phyloP scores from a whole-genome alignment of 495 filamentous ascomycete genomes.

The Annulohypoxylon nitens region DNA sequence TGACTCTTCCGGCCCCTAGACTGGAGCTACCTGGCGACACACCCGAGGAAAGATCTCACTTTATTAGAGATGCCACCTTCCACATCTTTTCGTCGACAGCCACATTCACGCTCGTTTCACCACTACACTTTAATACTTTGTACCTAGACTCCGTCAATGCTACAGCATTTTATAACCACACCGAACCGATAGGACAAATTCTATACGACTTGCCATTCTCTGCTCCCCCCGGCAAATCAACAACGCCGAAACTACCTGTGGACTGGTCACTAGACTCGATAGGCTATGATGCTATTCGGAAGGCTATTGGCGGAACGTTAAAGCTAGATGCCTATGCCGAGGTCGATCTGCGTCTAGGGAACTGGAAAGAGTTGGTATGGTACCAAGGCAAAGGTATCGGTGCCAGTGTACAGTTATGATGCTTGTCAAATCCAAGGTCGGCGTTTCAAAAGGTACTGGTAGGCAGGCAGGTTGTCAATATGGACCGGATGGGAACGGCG shows the following conservation, averaged over 20 bases:
- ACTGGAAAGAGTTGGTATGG: constrained; percentile 77
- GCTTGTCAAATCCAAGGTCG: constrained; percentile 15
- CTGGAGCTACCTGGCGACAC: constrained; percentile 68
- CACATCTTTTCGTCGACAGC: constrained; percentile 90
- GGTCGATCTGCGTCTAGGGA: constrained; percentile 76
- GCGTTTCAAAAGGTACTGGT: constrained; percentile 29
- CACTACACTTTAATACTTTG: constrained; percentile 76
- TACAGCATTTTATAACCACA: constrained; percentile 84
- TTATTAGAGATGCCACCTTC: constrained; percentile 88
- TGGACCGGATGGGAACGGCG: constrained; percentile 9
- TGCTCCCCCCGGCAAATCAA: constrained; percentile 77
- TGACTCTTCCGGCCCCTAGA: constrained; percentile 77
- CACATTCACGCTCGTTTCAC: constrained; percentile 85
- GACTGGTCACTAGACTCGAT: constrained; percentile 79
- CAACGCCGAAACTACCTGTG: constrained; percentile 83
- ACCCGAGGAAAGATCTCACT: constrained; percentile 64
- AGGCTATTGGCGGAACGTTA: constrained; percentile 85
- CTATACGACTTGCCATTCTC: constrained; percentile 78
- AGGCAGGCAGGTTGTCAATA: constrained; percentile 15
- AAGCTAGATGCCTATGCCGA: constrained; percentile 83
- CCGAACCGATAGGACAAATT: constrained; percentile 81
- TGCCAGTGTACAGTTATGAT: constrained; percentile 74
- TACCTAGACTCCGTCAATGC: constrained; percentile 84
- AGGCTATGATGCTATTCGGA: constrained; percentile 83
- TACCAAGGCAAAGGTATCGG: constrained; percentile 81